Base-by-base conservation (phyloP, 306 rosid genomes). In the Fragaria ananassa region DNA sequence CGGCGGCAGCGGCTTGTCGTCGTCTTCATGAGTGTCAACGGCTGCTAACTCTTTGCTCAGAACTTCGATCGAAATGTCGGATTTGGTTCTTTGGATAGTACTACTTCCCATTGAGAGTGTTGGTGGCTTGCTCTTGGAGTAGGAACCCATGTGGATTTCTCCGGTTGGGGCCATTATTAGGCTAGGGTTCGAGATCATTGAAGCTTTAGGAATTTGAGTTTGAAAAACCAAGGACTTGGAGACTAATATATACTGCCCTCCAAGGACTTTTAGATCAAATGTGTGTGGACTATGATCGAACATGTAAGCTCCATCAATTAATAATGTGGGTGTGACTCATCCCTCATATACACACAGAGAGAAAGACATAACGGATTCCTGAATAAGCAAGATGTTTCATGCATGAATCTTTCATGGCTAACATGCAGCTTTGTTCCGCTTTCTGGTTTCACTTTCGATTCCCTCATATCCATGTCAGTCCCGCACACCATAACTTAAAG, bases 31-130 rank as follows among this genome's bases (percentile, higher is more conserved):
- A 42, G 31, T 56, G 27, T 18, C 60, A 45, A 45, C 27, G 34
- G 70, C 70, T 27, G 66, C 78, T 34, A n/a, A 25, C 75, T 81
- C 75, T 77, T 78, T 71, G 68, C 60, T 69, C 27, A 78, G 51
- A 15, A 64, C 8, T 66, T 83, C 86, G 0, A 44, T 68, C 6
- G 83, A 75, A 54, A 85, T 71, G 63, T 90, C 92, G 9, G 88
- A 84, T 27, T 76, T 61, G 19, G 88, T 84, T 76, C 90, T 81
- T 54, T 81, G 87, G 6, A 88, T 79, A 8, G 27, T 3, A 8
- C 46, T 64, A n/a, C 78, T 70, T 68, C 80, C 44, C 6, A 63
- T 75, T n/a, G 85, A 81, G 8, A 76, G 84, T 0, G 39, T 72
- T 13, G 86, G 50, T 0, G 78, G 75, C 69, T 71, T 25, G 25